Evolutionary conservation across 2,329 filamentous ascomycete species (phyloP), one percentile per base, ranked within the genome.

Genomic region (Alternaria dauci): DNA sequence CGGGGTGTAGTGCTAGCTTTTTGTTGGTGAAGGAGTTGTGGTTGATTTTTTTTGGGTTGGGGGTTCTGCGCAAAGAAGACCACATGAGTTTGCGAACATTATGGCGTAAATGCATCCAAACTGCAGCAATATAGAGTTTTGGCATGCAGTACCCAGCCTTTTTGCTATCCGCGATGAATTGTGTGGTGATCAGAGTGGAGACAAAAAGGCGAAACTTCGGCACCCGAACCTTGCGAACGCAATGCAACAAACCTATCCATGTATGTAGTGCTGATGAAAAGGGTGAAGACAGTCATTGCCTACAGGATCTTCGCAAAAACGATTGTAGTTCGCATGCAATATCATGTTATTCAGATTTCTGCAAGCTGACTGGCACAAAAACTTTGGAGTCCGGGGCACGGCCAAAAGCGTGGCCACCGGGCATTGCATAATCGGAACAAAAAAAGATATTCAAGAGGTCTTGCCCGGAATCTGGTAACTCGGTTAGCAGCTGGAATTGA

Each of bases 401-500:
- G 20, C 20, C 2, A 23, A 23, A 23, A 23, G 20, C 20, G 2
- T 23, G 20, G 20, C 20, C 20, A 23, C 20, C 57, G 32, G 11
- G 11, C 28, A 12, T 12, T 5, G 1, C 32, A 4, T 23, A 23
- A 23, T 23, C 2, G 20, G 20, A 7, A 12, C 32, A 36, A 36
- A 36, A 36, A 36, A 12, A 36, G 14, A 36, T 23, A 14, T 2
- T 36, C 14, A 14, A 14, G 47, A 59, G 57, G 57, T 59, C 57
- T 59, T 59, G 57, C 57, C 57, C 57, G 44, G 57, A 59, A 44
- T 59, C 57, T 30, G 28, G 20, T 23, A 23, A 23, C 20, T 23
- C 20, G 20, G 20, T 23, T 23, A 23, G 20, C 20, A 23, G 20
- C 20, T 23, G 20, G 28, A 30, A 30, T 30, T 30, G 9, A 30